phyloP scores from a whole-genome alignment of 2,329 filamentous ascomycete genomes.

The Amauroascus verrucosus region DNA sequence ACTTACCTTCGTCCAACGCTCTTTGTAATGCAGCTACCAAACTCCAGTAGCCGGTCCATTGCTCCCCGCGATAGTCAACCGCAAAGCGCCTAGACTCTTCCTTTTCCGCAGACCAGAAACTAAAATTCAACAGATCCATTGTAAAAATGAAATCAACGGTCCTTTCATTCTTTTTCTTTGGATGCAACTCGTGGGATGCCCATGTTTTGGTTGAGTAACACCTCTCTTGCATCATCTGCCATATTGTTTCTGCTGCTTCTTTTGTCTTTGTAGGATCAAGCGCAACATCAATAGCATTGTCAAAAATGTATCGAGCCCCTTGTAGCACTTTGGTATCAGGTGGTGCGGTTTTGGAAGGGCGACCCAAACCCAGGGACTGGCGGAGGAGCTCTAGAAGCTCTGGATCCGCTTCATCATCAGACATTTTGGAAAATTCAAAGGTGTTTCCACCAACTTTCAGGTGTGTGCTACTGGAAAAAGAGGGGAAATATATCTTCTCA shows the following conservation, averaged over 20 bases:
- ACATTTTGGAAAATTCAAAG: slow-evolving; percentile 4
- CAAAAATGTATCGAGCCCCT: slow-evolving; percentile 73
- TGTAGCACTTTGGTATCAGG: slow-evolving; percentile 74
- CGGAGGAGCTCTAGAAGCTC: slow-evolving; percentile 80
- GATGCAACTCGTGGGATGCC: slow-evolving; percentile 83
- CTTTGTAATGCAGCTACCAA: slow-evolving; percentile 77
- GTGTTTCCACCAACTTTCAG: background rate
- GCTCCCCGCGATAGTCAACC: slow-evolving; percentile 67
- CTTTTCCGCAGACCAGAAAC: slow-evolving; percentile 73
- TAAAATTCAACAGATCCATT: slow-evolving; percentile 95
- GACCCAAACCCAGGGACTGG: slow-evolving; percentile 60
- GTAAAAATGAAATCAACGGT: slow-evolving; percentile 91
- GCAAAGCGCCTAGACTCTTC: slow-evolving; percentile 63
- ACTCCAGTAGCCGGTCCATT: slow-evolving; percentile 93
- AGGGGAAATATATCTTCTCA: background rate
- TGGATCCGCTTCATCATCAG: slow-evolving; percentile 71
- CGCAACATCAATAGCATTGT: slow-evolving; percentile 88
- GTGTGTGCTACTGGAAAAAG: background rate
- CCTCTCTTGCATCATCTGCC: slow-evolving; percentile 71
- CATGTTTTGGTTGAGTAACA: slow-evolving; percentile 75
- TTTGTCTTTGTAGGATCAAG: slow-evolving; percentile 76
- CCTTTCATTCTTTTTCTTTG: slow-evolving; percentile 64
- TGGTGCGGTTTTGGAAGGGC: slow-evolving; percentile 42
- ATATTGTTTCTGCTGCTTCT: slow-evolving; percentile 67
- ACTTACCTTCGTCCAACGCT: slow-evolving; percentile 70